Evolutionary conservation across 495 filamentous ascomycete genomes (phyloP).

Genomic region (Penicillium parvum): DNA sequence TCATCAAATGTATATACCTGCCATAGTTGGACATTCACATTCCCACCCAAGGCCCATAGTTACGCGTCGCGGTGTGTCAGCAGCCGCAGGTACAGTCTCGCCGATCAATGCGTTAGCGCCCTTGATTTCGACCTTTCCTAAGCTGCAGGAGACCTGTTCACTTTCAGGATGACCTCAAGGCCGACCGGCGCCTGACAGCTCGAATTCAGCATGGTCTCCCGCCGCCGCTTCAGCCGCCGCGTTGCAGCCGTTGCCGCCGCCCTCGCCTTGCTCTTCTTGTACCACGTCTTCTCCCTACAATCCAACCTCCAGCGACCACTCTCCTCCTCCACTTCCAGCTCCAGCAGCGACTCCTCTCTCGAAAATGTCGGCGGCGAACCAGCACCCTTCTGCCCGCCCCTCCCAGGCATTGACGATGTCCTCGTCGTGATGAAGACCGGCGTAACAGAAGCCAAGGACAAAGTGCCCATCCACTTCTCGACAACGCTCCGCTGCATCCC

Average conservation of each 20-base stretch:
- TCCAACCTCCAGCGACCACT: constrained; percentile 9
- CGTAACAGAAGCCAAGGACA: constrained; percentile 40
- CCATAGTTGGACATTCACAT: not conserved
- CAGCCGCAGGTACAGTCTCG: constrained; percentile 11
- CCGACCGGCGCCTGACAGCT: constrained; percentile 12
- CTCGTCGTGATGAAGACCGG: constrained; percentile 47
- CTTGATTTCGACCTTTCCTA: not conserved
- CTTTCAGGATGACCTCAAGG: constrained; percentile 9
- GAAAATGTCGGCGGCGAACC: constrained; percentile 13
- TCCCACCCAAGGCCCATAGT: not conserved
- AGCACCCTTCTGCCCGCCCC: constrained; percentile 28
- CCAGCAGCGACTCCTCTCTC: constrained; percentile 6
- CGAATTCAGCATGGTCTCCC: constrained; percentile 26
- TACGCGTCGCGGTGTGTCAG: constrained; percentile 17
- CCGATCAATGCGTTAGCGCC: constrained; percentile 9
- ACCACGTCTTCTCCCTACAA: constrained; percentile 29
- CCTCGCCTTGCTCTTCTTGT: constrained; percentile 29
- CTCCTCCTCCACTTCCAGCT: constrained; percentile 5
- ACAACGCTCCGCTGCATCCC: constrained; percentile 51
- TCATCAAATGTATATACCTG: not conserved
- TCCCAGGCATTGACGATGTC: constrained; percentile 42
- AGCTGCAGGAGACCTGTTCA: constrained; percentile 7
- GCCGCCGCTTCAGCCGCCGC: constrained; percentile 29
- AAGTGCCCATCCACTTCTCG: constrained; percentile 46
- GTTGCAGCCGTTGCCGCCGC: constrained; percentile 23